Evolutionary conservation across 768 basidiomycete species (phyloP), one percentile per base, ranked within the genome.

Genomic region (Suillus luteus): DNA sequence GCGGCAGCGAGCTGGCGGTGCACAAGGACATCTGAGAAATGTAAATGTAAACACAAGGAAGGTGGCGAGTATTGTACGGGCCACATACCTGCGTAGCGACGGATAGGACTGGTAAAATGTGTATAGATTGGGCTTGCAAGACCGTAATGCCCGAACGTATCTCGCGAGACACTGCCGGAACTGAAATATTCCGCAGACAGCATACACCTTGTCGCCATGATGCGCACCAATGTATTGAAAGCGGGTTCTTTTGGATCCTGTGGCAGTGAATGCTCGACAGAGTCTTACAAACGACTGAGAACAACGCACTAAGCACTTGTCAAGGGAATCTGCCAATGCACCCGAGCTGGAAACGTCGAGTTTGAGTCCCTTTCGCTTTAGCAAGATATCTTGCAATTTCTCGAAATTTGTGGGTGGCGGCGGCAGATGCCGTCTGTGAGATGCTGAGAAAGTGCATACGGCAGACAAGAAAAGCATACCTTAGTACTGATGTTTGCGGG

Each of bases 161-260:
- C 95, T 57, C 89, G 86, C 0, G 90, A 86, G 3, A 98, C 95
- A 68, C 94, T 95, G 10, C 97, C 96, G 0, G 96, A 92, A 73
- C 92, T 94, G 79, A 99, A 98, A 75, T 99, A 99, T 74, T 99
- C 97, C 22, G 97, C 97, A 0, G 96, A 90, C 31, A 98, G 82
- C 97, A 99, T 99, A 75, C 97, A 98, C 37, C 97, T 83, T 3
- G 96, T 99, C 3, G 97, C 96, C 96, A 99, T 98, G 75, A 99
- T 99, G 48, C 97, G 89, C 43, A 99, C 96, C 19, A 99, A 85
- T 0, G 95, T 99, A 70, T 99, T 99, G 82, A 99, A 99, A 0
- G 93, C 88, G 0, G 95, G 92, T 69, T 94, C 87, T 19, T 77
- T 75, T 0, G 90, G 83, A 71, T 97, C 95, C 95, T 96, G 63